These are phyloP conservation scores for Amanita exitialis DNA, from an alignment of 768 basidiomycete species.

Conservation along the genomic window DNA sequence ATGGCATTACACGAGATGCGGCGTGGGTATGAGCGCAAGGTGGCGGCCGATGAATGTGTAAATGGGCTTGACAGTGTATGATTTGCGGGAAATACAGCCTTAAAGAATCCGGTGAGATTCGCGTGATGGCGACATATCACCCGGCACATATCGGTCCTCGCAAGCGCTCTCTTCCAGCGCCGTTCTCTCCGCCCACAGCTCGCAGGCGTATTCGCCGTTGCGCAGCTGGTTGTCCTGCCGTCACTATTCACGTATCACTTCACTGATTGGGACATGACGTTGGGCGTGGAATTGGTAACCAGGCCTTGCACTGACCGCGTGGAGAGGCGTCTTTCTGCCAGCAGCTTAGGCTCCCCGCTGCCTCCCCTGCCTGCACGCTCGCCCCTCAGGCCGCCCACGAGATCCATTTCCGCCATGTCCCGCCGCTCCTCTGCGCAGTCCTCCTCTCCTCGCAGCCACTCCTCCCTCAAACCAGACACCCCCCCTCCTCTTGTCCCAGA, in stretches of 20 bases:
- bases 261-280: not conserved
- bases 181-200: too few species aligned
- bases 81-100: too few species aligned
- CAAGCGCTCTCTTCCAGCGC: not conserved
- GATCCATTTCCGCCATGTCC: conserved; percentile 10
- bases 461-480: not conserved
- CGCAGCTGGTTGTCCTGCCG: not conserved
- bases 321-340: conserved; percentile 5
- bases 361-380: conserved; percentile 16
- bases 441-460: conserved; percentile 1
- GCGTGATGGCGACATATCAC: not conserved
- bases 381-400: conserved; percentile 17
- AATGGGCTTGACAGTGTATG: conserved; percentile 5
- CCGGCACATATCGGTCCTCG: not conserved
- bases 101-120: not conserved
- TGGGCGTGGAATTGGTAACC: not conserved
- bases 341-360: not conserved
- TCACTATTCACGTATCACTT: not conserved
- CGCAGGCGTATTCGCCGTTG: too few species aligned
- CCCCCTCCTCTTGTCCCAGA: conserved; percentile 1
- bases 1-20: conserved; percentile 69
- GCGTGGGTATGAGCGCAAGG: conserved; percentile 62
- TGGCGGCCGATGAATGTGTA: not conserved
- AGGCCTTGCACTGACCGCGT: conserved; percentile 4
- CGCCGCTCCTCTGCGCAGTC: not conserved